A percentile compares a stretch with the other conserved stretches of the same genome.
phyloP scores from a whole-genome alignment of 768 basidiomycete species.

The Suillus variegatus region DNA sequence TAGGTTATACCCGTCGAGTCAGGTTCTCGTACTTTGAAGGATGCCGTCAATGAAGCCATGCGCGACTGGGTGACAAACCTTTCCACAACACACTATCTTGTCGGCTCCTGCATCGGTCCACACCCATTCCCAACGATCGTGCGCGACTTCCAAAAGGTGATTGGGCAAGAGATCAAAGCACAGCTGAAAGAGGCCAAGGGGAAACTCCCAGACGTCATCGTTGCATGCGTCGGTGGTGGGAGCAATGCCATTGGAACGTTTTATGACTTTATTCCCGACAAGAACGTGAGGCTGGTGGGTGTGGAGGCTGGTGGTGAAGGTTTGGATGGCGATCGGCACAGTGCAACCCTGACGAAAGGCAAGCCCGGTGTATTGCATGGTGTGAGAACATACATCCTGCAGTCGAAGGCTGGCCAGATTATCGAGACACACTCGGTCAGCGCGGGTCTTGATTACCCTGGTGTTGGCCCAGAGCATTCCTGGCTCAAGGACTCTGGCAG shows the following conservation, averaged over 20 bases:
- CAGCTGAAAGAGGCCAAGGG: constrained; percentile 73
- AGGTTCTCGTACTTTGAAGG: constrained; percentile 94
- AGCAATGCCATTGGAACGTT: constrained; percentile 98
- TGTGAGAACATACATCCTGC: constrained; percentile 92
- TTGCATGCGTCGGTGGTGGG: constrained; percentile 98
- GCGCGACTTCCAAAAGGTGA: constrained; percentile 95
- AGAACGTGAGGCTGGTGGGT: constrained; percentile 82
- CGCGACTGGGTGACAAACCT: constrained; percentile 99
- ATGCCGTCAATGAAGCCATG: constrained; percentile 98
- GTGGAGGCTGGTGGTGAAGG: constrained; percentile 99
- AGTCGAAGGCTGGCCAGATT: constrained; percentile 88
- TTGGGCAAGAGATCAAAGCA: constrained; percentile 90
- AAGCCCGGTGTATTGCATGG: constrained; percentile 95
- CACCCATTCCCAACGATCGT: constrained; percentile 99
- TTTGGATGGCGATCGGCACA: constrained; percentile 81
- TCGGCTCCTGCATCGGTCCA: constrained; percentile 96
- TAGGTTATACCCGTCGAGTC: constrained; percentile 93
- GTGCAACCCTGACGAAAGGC: constrained; percentile 90
- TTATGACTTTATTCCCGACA: constrained; percentile 93
- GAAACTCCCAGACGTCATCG: constrained; percentile 91
- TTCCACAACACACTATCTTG: constrained; percentile 91
- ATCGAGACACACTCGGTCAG: constrained; percentile 97
- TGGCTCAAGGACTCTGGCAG: constrained; percentile 95
- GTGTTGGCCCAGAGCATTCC: constrained; percentile 97
- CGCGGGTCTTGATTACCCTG: constrained; percentile 94